phyloP scores from a whole-genome alignment of 2,329 filamentous ascomycete species.

The Sporothrix mexicana region DNA sequence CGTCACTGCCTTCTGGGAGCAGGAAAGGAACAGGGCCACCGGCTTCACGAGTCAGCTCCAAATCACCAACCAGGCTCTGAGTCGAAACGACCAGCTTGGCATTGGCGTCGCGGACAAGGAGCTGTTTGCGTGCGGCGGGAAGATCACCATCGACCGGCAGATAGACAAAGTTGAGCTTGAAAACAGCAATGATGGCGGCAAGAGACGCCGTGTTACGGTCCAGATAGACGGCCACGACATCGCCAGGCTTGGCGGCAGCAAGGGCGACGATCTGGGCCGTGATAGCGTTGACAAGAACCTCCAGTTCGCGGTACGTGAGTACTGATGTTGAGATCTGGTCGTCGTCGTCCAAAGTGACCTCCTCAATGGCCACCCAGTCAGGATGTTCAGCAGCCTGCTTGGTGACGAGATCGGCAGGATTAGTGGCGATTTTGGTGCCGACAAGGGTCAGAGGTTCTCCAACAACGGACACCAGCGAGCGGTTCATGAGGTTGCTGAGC shows the following conservation, averaged over 20 bases:
- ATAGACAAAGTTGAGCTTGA: slow-evolving; percentile 65
- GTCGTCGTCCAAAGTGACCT: slow-evolving; percentile 49
- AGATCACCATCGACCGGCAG: slow-evolving; percentile 65
- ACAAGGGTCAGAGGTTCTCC: not conserved
- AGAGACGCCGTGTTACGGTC: slow-evolving; percentile 69
- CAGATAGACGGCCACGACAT: slow-evolving; percentile 65
- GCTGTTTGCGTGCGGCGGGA: slow-evolving; percentile 63
- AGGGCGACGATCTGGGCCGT: slow-evolving; percentile 40
- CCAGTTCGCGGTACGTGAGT: not conserved
- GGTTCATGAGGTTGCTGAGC: slow-evolving; percentile 34
- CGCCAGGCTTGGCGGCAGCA: slow-evolving; percentile 49
- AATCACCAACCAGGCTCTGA: slow-evolving; percentile 46
- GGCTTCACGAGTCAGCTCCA: not conserved
- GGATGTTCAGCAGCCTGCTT: slow-evolving; percentile 53
- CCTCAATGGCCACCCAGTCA: slow-evolving; percentile 63
- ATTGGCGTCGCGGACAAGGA: slow-evolving; percentile 65
- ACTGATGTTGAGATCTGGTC: slow-evolving; percentile 41
- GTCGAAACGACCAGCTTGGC: slow-evolving; percentile 58
- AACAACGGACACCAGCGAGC: slow-evolving; percentile 31
- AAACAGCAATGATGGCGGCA: slow-evolving; percentile 60
- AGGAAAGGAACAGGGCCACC: not conserved
- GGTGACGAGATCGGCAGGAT: slow-evolving; percentile 47
- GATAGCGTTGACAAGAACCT: slow-evolving; percentile 1
- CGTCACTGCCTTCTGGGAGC: slow-evolving; percentile 40
- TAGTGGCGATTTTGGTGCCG: slow-evolving; percentile 33